phyloP scores from a whole-genome alignment of 2,329 filamentous ascomycete species.

The Epichloe festucae region DNA sequence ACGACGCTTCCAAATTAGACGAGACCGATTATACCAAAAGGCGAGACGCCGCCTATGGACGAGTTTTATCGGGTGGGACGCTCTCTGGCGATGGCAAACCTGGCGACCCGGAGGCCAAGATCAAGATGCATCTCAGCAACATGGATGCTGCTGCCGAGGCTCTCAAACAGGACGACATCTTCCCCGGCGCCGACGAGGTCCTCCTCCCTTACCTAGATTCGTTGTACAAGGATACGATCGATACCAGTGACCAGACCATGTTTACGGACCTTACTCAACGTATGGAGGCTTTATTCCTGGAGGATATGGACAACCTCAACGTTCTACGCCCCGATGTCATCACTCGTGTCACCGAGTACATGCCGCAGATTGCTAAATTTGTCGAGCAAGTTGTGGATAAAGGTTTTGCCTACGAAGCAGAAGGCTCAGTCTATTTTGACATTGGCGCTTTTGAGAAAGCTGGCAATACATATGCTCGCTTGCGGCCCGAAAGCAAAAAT shows the following conservation, averaged over 20 bases:
- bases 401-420: conserved; percentile 68
- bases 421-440: conserved; percentile 91
- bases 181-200: conserved; percentile 49
- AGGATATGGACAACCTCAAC: conserved; percentile 79
- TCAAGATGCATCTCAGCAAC: conserved; percentile 76
- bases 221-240: conserved; percentile 47
- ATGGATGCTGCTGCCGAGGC: conserved; percentile 38
- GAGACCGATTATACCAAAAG: conserved; percentile 35
- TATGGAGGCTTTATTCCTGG: conserved; percentile 78
- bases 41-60: conserved; percentile 39
- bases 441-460: conserved; percentile 73
- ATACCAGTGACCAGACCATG: conserved; percentile 53
- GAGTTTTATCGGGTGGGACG: conserved; percentile 41
- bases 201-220: conserved; percentile 74
- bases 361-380: conserved; percentile 73
- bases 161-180: conserved; percentile 35
- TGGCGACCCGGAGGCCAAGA: conserved; percentile 70
- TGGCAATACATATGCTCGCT: conserved; percentile 72
- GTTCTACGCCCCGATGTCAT: conserved; percentile 70
- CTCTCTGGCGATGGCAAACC: conserved; percentile 45
- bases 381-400: conserved; percentile 74
- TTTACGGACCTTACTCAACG: conserved; percentile 77
- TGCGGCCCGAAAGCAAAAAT: conserved; percentile 75
- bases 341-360: conserved; percentile 86
- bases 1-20: conserved; percentile 29